A percentile compares a stretch with the other conserved stretches of the same genome.
Conservation (phyloP, 208 protist species). For the Kentomonas sorsogonicus region DNA sequence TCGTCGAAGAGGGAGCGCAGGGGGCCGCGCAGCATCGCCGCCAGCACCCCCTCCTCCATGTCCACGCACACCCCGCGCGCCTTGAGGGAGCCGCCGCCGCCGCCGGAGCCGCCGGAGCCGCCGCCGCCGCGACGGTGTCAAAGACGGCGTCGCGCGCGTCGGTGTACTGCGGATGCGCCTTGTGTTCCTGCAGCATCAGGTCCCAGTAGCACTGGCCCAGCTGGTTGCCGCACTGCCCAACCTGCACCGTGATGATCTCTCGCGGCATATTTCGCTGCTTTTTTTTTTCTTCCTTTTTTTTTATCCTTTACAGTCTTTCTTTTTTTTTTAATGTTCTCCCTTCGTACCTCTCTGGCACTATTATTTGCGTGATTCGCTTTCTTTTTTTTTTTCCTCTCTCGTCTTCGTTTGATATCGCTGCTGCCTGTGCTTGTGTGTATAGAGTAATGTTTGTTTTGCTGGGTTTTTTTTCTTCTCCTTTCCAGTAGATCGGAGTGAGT, state of each 20-base stretch:
- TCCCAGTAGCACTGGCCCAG: slow-evolving; percentile 94
- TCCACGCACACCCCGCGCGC: slow-evolving; percentile 94
- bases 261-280: too few species aligned
- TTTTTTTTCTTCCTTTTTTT: too few species aligned
- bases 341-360: too few species aligned
- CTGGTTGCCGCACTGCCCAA: slow-evolving; percentile 94
- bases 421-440: too few species aligned
- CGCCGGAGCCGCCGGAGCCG: background rate
- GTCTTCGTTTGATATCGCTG: too few species aligned
- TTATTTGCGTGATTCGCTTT: too few species aligned
- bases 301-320: too few species aligned
- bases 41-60: slow-evolving; percentile 94
- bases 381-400: too few species aligned
- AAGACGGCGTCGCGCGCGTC: slow-evolving; percentile 81
- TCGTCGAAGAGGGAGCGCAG: slow-evolving; percentile 87
- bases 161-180: slow-evolving; percentile 57
- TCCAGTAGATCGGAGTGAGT: too few species aligned
- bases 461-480: too few species aligned
- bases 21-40: slow-evolving; percentile 68
- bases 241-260: slow-evolving; percentile 88
- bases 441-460: too few species aligned
- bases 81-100: slow-evolving; percentile 30
- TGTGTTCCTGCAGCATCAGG: slow-evolving; percentile 93
- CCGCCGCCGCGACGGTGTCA: background rate
- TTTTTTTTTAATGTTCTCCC: too few species aligned